These are phyloP conservation scores for Solanum chiquidenum DNA, from an alignment of 257 asterid genomes.

Conservation along the genomic window DNA sequence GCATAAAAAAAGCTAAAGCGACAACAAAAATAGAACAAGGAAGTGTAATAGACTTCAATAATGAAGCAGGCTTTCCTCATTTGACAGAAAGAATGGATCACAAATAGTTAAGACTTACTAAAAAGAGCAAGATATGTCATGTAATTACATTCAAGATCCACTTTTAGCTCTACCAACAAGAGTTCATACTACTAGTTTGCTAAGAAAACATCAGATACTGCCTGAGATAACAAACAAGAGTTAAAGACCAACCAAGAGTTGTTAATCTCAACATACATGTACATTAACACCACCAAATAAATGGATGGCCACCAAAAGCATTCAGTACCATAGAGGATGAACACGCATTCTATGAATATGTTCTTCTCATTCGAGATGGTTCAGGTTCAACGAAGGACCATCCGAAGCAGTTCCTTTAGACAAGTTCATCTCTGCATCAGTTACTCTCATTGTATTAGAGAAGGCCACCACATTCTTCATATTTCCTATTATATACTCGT, in stretches of 20 bases:
- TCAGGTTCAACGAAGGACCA: neutral
- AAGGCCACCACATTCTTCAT: neutral
- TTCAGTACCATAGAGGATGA: neutral
- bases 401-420: neutral
- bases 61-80: neutral
- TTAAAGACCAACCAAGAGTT: neutral
- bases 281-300: neutral
- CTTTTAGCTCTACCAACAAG: neutral
- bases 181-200: neutral
- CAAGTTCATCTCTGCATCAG: neutral
- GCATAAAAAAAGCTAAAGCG: neutral
- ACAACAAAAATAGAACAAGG: neutral
- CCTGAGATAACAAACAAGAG: neutral
- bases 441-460: neutral
- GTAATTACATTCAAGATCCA: neutral
- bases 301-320: neutral
- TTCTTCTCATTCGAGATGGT: neutral
- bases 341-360: neutral
- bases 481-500: neutral
- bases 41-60: neutral
- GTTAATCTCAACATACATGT: neutral
- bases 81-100: neutral
- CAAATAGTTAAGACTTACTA: neutral
- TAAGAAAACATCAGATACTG: neutral
- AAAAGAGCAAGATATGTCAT: neutral